phyloP scores from a whole-genome alignment of 2,329 filamentous ascomycete species.

The Pyrenophora tritici-repentis region DNA sequence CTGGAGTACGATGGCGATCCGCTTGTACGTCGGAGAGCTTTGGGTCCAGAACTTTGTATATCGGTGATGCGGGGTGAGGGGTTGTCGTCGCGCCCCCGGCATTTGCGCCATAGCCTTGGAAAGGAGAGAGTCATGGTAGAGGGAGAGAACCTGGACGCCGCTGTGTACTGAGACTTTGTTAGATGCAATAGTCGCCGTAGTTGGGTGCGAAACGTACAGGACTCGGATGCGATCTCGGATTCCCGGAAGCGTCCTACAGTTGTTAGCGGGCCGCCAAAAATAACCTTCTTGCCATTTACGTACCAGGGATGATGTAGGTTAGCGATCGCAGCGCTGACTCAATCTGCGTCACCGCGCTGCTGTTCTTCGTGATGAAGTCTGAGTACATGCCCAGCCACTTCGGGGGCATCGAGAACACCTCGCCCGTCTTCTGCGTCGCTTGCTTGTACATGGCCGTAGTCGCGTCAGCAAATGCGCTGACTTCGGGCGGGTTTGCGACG shows the following conservation, averaged over 20 bases:
- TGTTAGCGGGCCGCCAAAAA: constrained; percentile 23
- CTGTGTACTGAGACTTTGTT: constrained; percentile 67
- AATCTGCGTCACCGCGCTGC: constrained; percentile 90
- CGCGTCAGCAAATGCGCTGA: constrained; percentile 24
- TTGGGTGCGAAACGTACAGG: constrained; percentile 55
- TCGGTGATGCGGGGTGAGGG: constrained; percentile 63
- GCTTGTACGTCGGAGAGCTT: constrained; percentile 72
- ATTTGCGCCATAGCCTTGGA: constrained; percentile 65
- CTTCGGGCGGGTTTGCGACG: constrained; percentile 18
- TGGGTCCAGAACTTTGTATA: constrained; percentile 69
- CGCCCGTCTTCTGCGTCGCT: constrained; percentile 48
- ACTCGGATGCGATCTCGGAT: constrained; percentile 93
- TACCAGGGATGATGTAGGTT: constrained; percentile 93
- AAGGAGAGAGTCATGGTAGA: constrained; percentile 91
- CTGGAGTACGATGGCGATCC: constrained; percentile 80
- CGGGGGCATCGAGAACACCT: constrained; percentile 63
- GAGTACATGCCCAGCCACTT: constrained; percentile 75
- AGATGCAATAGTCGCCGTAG: constrained; percentile 17
- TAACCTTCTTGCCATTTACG: constrained; percentile 17
- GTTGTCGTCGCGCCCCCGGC: constrained; percentile 57
- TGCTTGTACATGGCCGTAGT: constrained; percentile 44
- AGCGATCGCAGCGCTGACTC: constrained; percentile 90
- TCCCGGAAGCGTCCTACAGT: constrained; percentile 78
- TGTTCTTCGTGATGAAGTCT: constrained; percentile 93
- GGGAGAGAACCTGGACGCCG: constrained; percentile 82